These are phyloP conservation scores for Suhomyces anneliseae DNA, from an alignment of 1,139 yeast genomes.

Conservation along the genomic window DNA sequence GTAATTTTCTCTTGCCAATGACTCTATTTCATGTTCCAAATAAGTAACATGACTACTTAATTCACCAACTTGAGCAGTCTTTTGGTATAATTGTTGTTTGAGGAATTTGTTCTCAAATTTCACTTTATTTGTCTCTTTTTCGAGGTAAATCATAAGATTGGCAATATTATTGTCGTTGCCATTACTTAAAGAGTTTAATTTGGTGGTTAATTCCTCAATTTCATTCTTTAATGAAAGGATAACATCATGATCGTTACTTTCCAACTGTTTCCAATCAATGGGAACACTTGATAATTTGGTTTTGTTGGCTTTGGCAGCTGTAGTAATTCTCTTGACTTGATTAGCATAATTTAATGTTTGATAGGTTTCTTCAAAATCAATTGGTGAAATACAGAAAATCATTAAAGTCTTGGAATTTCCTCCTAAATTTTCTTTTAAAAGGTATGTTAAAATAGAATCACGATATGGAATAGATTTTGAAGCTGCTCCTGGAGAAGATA, in stretches of 20 bases:
- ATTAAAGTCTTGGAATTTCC: conserved; percentile 76
- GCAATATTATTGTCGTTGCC: conserved; percentile 14
- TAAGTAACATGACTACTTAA: conserved; percentile 30
- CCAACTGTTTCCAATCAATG: conserved; percentile 34
- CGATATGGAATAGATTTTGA: conserved; percentile 56
- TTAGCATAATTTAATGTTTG: conserved; percentile 77
- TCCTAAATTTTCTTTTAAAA: conserved; percentile 68
- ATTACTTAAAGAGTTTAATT: conserved; percentile 17
- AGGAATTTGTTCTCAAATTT: conserved; percentile 40
- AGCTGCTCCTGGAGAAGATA: conserved; percentile 32
- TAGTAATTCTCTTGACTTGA: conserved; percentile 67
- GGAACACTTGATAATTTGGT: conserved; percentile 32
- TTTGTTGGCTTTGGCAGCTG: conserved; percentile 52
- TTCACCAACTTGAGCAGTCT: conserved; percentile 25
- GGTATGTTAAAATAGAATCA: conserved; percentile 71
- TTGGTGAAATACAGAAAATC: conserved; percentile 75
- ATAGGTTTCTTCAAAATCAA: conserved; percentile 71
- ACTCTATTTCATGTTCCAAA: conserved; percentile 25
- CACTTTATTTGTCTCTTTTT: conserved; percentile 28
- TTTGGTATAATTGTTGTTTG: conserved; percentile 19
- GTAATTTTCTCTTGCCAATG: conserved; percentile 4
- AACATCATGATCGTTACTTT: conserved; percentile 28
- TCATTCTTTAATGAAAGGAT: conserved; percentile 34
- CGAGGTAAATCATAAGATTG: conserved; percentile 33
- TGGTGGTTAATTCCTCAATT: conserved; percentile 29